A percentile compares a stretch with the other conserved stretches of the same genome.
Conservation (phyloP, 371 early-diverging fungal genomes). For the Catenaria anguillulae region DNA sequence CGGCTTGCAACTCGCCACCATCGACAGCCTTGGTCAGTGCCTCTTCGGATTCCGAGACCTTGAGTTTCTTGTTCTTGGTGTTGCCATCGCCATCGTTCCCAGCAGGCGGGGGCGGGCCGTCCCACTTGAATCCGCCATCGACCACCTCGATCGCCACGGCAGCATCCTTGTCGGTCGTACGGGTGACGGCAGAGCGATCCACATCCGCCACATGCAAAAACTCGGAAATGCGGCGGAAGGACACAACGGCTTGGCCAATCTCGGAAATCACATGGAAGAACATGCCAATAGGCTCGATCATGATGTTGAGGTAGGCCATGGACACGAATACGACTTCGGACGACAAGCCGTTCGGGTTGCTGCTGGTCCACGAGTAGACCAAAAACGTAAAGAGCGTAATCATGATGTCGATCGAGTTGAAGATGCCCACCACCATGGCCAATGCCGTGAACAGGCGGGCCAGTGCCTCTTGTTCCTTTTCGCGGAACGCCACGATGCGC, state of each 20-base stretch:
- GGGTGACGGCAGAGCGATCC: background rate
- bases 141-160: background rate
- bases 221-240: slow-evolving; percentile 54
- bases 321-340: slow-evolving; percentile 78
- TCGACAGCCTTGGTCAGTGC: no score
- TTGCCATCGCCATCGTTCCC: slow-evolving; percentile 25
- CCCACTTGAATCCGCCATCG: background rate
- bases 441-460: no score
- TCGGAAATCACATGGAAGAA: slow-evolving; percentile 55
- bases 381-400: slow-evolving; percentile 66
- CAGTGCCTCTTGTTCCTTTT: background rate
- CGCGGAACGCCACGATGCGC: background rate
- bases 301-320: slow-evolving; percentile 75
- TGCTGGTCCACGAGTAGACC: slow-evolving; percentile 50
- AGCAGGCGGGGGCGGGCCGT: background rate
- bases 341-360: no score
- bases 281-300: slow-evolving; percentile 74
- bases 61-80: slow-evolving; percentile 12
- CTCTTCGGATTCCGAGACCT: no score
- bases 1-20: background rate
- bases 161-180: background rate
- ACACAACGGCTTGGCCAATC: slow-evolving; percentile 63
- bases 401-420: slow-evolving; percentile 46
- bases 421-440: slow-evolving; percentile 18
- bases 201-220: slow-evolving; percentile 57